Base-by-base conservation (phyloP, 2,329 filamentous ascomycete genomes). In the Fonsecaea erecta region DNA sequence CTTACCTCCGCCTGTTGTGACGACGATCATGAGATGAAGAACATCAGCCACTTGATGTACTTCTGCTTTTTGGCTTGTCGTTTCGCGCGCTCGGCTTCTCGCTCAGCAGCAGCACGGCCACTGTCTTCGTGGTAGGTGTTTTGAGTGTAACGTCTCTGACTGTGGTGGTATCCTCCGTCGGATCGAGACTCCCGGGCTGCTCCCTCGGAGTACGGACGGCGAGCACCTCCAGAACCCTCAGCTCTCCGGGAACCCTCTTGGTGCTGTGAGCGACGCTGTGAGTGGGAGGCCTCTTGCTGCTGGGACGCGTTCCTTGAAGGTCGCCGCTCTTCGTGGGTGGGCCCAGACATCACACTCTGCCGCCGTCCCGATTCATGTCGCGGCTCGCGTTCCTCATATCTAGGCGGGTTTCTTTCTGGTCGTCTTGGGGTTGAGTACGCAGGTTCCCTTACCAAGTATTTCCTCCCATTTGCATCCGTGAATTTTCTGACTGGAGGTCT, bases 21-120 rank as follows among this genome's bases (percentile, higher is more conserved):
- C 43, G 21, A 24, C 40, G 18, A 43, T 48, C 43, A 48, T 8
- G 43, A 48, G 18, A 24, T 11, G 43, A 48, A 48, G 43, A 24
- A 48, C 43, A 48, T 24, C 43, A 48, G 43, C 43, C 43, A 48
- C 12, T 48, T 24, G 5, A 48, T 48, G n/a, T 48, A 48, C 43
- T 48, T 48, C 7, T 48, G 11, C 43, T 48, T 48, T 12, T 48
- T 48, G n/a, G 43, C 43, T 24, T 48, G 43, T 24, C 43, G 43
- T 24, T 48, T 48, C 7, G 43, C 43, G 12, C 37, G 37, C 14
- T 40, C 37, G 9, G 35, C 35, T 37, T 30, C 28, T 30, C 40
- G 40, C n/a, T 43, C 40, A 7, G 40, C 40, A 12, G 43, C 18
- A 12, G 43, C 18, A 48, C 18, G 18, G 43, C 18, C 43, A 8